Evolutionary conservation across 352 stramenopile genomes (phyloP), one percentile per base, ranked within the genome.

Genomic region (Plasmopara viticola): DNA sequence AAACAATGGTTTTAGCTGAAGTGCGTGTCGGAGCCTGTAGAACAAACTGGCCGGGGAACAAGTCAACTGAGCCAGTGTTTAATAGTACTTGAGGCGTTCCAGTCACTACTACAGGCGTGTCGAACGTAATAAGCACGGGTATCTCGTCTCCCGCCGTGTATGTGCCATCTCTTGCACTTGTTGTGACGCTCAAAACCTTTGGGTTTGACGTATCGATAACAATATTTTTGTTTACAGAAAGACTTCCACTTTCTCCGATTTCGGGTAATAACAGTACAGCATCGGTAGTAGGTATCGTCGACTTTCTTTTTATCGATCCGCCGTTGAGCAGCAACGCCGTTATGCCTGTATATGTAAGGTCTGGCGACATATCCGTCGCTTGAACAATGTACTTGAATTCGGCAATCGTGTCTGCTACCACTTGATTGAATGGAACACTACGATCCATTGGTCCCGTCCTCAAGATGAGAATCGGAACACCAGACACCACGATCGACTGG

Each of bases 331-430:
- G 64, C 8, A 91, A 45, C 0, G 69, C 64, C n/a, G 46, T 73
- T 0, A 64, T 73, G 0, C 60, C 58, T 1, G 64, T 71, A 44
- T 90, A 90, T 28, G 75, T 71, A 9, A 94, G 66, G 38, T 90
- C 78, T 0, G 74, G 69, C 0, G 78, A 72, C 2, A 70, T 88
- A 46, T 94, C 84, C 34, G 71, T 81, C 7, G 74, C 48, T 18
- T 90, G 79, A 0, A 92, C 78, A 9, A 78, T 67, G 56, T 94
- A 94, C 13, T 58, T 64, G 28, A 94, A 94, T 56, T 86, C 66
- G 0, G 68, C 63, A 30, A 84, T 72, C 25, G 60, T 74, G 0
- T 60, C 62, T n/a, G 64, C 60, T 0, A 84, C 48, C 2, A 83
- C 73, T 34, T 72, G 73, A 4, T 44, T 60, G 33, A 88, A 85